Percentiles rank a stretch among this genome's conserved stretches.
phyloP scores from a whole-genome alignment of 2,329 filamentous ascomycete species.

The Penicillium griseofulvum region DNA sequence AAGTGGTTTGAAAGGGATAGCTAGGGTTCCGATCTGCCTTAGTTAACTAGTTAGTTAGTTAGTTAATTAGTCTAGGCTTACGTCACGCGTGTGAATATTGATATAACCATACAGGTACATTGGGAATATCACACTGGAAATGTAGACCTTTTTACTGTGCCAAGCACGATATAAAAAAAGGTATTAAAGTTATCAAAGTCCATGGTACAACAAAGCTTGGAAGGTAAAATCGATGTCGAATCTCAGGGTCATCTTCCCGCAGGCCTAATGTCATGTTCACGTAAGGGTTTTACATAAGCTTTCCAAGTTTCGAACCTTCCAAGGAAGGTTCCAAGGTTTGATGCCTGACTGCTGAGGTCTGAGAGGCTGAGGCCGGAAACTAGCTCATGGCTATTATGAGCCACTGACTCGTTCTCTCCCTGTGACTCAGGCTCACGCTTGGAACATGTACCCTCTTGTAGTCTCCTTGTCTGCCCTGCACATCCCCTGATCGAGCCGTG shows the following conservation, averaged over 20 bases:
- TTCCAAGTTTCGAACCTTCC: too few relatives aligned
- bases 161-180: neutral
- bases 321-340: too few relatives aligned
- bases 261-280: neutral
- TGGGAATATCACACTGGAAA: neutral
- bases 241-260: neutral
- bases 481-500: neutral
- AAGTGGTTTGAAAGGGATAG: neutral
- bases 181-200: neutral
- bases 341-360: too few relatives aligned
- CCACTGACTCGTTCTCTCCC: neutral
- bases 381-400: neutral
- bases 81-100: neutral
- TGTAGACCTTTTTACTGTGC: neutral
- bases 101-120: too few relatives aligned
- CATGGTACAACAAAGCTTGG: neutral
- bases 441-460: neutral
- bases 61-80: neutral
- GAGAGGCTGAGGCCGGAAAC: neutral
- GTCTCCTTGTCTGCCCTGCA: neutral
- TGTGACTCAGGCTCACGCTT: too few relatives aligned
- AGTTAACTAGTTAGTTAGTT: too few relatives aligned
- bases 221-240: neutral
- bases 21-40: neutral
- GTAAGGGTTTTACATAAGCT: neutral